Conservation (phyloP, 1,139 yeast species). For the Oligophagozyma castellii region DNA sequence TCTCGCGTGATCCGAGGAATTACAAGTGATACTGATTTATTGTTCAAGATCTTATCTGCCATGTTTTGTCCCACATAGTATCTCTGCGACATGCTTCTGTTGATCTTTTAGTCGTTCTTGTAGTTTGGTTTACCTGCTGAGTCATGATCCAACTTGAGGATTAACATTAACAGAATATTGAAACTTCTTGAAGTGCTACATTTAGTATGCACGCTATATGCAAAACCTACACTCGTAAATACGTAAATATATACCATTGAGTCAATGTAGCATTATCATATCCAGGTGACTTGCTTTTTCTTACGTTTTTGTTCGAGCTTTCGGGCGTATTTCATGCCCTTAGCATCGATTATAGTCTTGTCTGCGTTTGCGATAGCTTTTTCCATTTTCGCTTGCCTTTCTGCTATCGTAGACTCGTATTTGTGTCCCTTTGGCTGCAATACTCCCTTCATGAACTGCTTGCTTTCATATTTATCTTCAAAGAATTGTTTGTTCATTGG, state of each 20-base stretch:
- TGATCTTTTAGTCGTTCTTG: neutral
- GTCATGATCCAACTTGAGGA: neutral
- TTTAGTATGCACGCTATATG: neutral
- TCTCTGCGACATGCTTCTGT: conserved; percentile 15
- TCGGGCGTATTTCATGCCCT: conserved; percentile 47
- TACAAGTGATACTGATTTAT: conserved; percentile 23
- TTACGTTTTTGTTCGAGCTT: conserved; percentile 38
- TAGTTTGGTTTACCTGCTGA: neutral
- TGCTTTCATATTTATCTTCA: conserved; percentile 60
- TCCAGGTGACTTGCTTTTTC: conserved; percentile 15
- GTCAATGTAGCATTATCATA: conserved; percentile 1
- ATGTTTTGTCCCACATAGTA: conserved; percentile 20
- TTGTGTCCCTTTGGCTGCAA: conserved; percentile 66
- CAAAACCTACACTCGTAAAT: too few relatives aligned
- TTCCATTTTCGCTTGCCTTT: conserved; percentile 43
- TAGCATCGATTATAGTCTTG: conserved; percentile 47
- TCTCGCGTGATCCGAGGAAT: conserved; percentile 23
- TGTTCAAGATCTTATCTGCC: conserved; percentile 19
- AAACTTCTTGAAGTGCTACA: neutral
- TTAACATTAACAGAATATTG: neutral
- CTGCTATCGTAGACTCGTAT: conserved; percentile 60
- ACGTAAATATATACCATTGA: too few relatives aligned
- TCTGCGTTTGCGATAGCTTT: conserved; percentile 68
- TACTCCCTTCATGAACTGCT: conserved; percentile 68
- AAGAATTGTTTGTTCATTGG: conserved; percentile 52